A percentile compares a stretch with the other conserved stretches of the same genome.
phyloP scores from a whole-genome alignment of 2,329 filamentous ascomycete genomes.

The Talaromyces sp. region DNA sequence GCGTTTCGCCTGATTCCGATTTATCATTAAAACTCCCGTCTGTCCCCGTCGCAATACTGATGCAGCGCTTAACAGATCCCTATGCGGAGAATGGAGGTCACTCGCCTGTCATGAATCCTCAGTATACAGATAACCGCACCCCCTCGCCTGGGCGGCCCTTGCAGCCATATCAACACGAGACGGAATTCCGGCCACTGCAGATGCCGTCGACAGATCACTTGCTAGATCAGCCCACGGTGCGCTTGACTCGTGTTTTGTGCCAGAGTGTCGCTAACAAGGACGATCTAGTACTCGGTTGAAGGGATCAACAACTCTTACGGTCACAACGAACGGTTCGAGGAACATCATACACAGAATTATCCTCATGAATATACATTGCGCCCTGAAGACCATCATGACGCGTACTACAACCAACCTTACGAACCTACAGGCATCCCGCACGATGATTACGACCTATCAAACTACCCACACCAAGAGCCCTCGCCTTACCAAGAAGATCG shows the following conservation, averaged over 20 bases:
- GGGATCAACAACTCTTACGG: slow-evolving; percentile 62
- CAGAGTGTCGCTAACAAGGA: background rate
- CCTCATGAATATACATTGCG: slow-evolving; percentile 67
- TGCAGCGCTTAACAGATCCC: slow-evolving; percentile 31
- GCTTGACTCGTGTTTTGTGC: slow-evolving; percentile 33
- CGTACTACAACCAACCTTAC: slow-evolving; percentile 81
- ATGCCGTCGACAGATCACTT: slow-evolving; percentile 73
- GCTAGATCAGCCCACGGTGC: slow-evolving; percentile 77
- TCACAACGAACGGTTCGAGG: slow-evolving; percentile 59
- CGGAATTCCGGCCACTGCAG: slow-evolving; percentile 63
- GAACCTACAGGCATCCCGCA: slow-evolving; percentile 58
- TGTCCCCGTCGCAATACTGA: slow-evolving; percentile 10
- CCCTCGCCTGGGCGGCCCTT: slow-evolving; percentile 74
- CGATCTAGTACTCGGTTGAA: slow-evolving; percentile 62
- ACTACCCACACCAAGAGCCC: slow-evolving; percentile 50
- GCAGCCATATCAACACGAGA: slow-evolving; percentile 75
- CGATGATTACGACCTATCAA: slow-evolving; percentile 54
- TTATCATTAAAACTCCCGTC: background rate
- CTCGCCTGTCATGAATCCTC: slow-evolving; percentile 50
- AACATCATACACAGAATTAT: slow-evolving; percentile 35
- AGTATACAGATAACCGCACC: slow-evolving; percentile 55
- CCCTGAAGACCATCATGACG: slow-evolving; percentile 81
- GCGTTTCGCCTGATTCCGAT: background rate
- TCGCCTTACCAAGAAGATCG: slow-evolving; percentile 65
- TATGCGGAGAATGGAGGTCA: slow-evolving; percentile 42